A percentile compares a stretch with the other conserved stretches of the same genome.
phyloP scores from a whole-genome alignment of 2,329 filamentous ascomycete genomes.

The Paramyrothecium sp. region DNA sequence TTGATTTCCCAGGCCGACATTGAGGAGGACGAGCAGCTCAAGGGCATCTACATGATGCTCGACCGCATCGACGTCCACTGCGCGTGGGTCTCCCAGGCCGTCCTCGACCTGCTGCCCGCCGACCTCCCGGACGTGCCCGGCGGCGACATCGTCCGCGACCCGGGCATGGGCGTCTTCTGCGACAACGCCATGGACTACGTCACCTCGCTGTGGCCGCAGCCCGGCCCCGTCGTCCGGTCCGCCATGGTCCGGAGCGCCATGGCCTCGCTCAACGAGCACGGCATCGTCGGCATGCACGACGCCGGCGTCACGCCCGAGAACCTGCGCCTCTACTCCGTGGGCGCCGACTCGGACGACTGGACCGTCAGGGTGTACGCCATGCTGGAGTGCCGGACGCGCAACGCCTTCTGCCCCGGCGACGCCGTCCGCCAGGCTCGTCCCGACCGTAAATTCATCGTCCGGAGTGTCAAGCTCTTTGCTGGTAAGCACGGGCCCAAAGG shows the following conservation, averaged over 20 bases:
- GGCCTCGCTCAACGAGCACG: conserved; percentile 59
- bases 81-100: conserved; percentile 64
- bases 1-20: conserved; percentile 46
- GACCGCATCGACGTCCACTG: conserved; percentile 71
- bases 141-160: conserved; percentile 60
- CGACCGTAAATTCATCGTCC: conserved; percentile 53
- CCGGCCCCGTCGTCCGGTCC: conserved; percentile 49
- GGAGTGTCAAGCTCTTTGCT: conserved; percentile 68
- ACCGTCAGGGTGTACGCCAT: conserved; percentile 66
- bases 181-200: conserved; percentile 71
- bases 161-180: conserved; percentile 68
- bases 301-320: conserved; percentile 59
- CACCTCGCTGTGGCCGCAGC: conserved; percentile 54
- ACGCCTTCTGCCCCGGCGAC: conserved; percentile 59
- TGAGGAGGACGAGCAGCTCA: conserved; percentile 48
- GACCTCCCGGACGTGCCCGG: conserved; percentile 55
- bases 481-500: conserved; percentile 37
- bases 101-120: conserved; percentile 58
- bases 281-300: conserved; percentile 68
- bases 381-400: conserved; percentile 63
- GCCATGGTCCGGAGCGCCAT: conserved; percentile 60
- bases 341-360: conserved; percentile 51
- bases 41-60: conserved; percentile 63
- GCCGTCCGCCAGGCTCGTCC: conserved; percentile 40
- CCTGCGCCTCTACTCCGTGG: conserved; percentile 50